Conservation (phyloP, 768 basidiomycete genomes). For the Boletus rex-veris region DNA sequence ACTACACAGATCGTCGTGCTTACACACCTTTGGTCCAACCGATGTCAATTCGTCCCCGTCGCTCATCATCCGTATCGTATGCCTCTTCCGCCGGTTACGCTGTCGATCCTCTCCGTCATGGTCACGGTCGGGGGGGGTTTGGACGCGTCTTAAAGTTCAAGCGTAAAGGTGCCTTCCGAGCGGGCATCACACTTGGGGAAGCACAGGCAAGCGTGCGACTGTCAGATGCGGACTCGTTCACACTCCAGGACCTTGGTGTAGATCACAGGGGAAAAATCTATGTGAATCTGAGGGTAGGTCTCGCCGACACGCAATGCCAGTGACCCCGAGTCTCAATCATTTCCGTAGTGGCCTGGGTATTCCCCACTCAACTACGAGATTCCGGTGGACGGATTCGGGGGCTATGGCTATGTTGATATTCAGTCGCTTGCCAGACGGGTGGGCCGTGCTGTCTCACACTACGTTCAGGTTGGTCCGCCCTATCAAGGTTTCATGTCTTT, state of each 20-base stretch:
- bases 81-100: slow-evolving; percentile 33
- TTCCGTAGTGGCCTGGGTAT: slow-evolving; percentile 66
- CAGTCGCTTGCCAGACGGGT: slow-evolving; percentile 67
- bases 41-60: slow-evolving; percentile 23
- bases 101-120: slow-evolving; percentile 42
- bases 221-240: slow-evolving; percentile 60
- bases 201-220: slow-evolving; percentile 62
- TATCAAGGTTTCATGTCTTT: not conserved
- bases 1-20: slow-evolving; percentile 39
- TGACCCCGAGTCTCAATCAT: not conserved
- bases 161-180: slow-evolving; percentile 61
- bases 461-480: slow-evolving; percentile 53
- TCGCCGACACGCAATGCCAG: not conserved
- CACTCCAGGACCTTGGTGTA: slow-evolving; percentile 61
- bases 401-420: slow-evolving; percentile 60
- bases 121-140: slow-evolving; percentile 30
- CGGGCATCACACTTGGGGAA: slow-evolving; percentile 65
- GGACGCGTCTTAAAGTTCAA: slow-evolving; percentile 65
- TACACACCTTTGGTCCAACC: slow-evolving; percentile 26
- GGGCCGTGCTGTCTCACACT: slow-evolving; percentile 69
- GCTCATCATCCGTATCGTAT: slow-evolving; percentile 42
- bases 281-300: slow-evolving; percentile 57
- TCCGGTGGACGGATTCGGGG: slow-evolving; percentile 63
- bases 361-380: slow-evolving; percentile 70
- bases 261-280: slow-evolving; percentile 56